Evolutionary conservation across 2,329 filamentous ascomycete species (phyloP).

Genomic region (Calonectria crousiana): DNA sequence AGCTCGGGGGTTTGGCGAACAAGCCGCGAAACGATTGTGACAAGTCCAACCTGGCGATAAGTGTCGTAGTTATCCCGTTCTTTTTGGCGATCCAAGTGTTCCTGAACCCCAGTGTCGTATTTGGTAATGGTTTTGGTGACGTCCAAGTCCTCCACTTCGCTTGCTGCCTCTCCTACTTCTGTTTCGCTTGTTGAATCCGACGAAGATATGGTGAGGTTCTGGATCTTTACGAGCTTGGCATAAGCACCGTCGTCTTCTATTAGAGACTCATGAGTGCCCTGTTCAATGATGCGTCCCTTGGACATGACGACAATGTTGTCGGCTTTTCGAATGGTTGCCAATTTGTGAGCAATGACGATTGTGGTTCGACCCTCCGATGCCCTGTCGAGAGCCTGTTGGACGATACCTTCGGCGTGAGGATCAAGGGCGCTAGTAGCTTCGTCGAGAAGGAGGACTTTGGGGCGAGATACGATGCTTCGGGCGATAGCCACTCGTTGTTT

Average conservation of each 20-base stretch:
- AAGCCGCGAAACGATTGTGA: constrained; percentile 48
- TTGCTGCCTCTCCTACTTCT: constrained; percentile 40
- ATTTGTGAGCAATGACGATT: constrained; percentile 72
- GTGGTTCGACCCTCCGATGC: constrained; percentile 69
- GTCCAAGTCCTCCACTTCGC: constrained; percentile 29
- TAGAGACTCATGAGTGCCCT: constrained; percentile 61
- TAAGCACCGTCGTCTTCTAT: constrained; percentile 63
- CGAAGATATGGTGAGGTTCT: constrained; percentile 49
- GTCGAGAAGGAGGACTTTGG: constrained; percentile 72
- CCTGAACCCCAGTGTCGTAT: constrained; percentile 46
- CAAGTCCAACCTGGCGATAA: constrained; percentile 47
- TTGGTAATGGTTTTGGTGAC: constrained; percentile 47
- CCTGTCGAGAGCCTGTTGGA: constrained; percentile 65
- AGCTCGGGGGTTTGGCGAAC: constrained; percentile 54
- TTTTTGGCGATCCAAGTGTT: constrained; percentile 48
- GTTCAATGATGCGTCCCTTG: constrained; percentile 41
- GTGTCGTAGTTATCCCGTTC: constrained; percentile 53
- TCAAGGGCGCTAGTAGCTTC: constrained; percentile 72
- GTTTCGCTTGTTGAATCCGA: constrained; percentile 34
- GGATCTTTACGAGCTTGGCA: constrained; percentile 60
- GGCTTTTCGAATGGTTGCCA: constrained; percentile 53
- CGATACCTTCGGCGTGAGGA: constrained; percentile 57
- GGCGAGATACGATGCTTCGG: constrained; percentile 70
- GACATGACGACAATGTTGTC: constrained; percentile 49
- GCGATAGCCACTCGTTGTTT: constrained; percentile 75